Evolutionary conservation across 306 rosid genomes (phyloP).

Genomic region (Trichosanthes cucumerina): DNA sequence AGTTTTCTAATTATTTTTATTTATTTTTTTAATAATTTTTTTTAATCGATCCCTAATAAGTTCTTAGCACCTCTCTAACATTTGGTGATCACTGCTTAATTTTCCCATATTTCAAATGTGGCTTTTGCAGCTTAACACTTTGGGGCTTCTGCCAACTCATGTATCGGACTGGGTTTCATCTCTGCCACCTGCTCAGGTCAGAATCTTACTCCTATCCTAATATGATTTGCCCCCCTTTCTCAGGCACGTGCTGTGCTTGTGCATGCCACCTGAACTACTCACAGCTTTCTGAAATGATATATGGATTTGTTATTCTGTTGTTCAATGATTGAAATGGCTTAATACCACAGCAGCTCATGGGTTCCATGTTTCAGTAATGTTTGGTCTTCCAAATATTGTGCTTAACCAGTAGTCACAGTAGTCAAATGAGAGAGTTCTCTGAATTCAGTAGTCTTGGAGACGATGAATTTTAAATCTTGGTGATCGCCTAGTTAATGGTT

Average conservation of each 20-base stretch:
- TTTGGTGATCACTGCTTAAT: not conserved
- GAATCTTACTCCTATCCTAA: conserved; percentile 12
- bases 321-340: not conserved
- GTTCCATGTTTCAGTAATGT: not conserved
- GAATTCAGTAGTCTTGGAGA: not conserved
- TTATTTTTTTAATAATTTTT: not conserved
- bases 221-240: not conserved
- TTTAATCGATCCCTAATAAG: not conserved
- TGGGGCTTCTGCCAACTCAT: conserved; percentile 96
- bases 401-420: not conserved
- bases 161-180: conserved; percentile 98
- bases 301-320: not conserved
- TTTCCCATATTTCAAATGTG: not conserved
- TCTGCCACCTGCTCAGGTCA: conserved; percentile 83
- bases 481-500: not conserved
- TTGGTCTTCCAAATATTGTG: not conserved
- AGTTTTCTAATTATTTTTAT: not conserved
- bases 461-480: not conserved
- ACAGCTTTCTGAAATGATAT: not conserved
- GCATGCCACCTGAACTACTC: not conserved
- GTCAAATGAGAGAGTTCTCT: not conserved
- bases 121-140: conserved; percentile 62
- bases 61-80: not conserved
- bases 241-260: not conserved
- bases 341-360: not conserved